Evolutionary conservation across 2,329 filamentous ascomycete genomes (phyloP), one percentile per base, ranked within the genome.

Genomic region (Gnomoniopsis sp.): DNA sequence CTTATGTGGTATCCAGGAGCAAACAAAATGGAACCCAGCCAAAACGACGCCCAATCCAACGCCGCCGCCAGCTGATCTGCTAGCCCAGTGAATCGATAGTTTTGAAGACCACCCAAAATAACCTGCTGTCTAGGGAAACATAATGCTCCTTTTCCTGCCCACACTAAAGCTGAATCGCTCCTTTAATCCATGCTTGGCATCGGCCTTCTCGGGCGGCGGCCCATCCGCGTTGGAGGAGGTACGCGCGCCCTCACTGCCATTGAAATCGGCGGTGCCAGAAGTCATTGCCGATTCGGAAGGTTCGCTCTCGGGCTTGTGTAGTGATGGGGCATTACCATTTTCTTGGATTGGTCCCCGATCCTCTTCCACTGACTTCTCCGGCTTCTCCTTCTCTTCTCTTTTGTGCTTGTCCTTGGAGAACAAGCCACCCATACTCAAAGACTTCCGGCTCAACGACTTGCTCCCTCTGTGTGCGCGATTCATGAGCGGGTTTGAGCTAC

Each of bases 361-460:
- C 30, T 69, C 68, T 19, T 57, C 52, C 48, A 47, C 19, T 6
- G 44, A n/a, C 41, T n/a, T n/a, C 50, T 72, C 67, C 38, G 66
- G 63, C 51, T 67, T 69, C 26, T 64, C 61, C 21, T 68, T 68
- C 30, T 75, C 71, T 47, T 67, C 64, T 53, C 72, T 72, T 57
- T 72, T 73, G 49, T 67, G 64, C 65, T 69, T 80, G 62, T 83
- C 80, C 62, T 83, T 85, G 22, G 46, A 46, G 34, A 41, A 44
- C 46, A 55, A 49, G 65, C 80, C 77, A 41, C 88, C 74, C 68
- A 90, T 89, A 34, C 82, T 83, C 67, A 90, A 87, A 65, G 89
- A 89, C 72, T 88, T 91, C 63, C 88, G 85, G 51, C 89, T 84
- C 77, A 96, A 82, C 63, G 90, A 92, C 76, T 90, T 93, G 71